A percentile compares a stretch with the other conserved stretches of the same genome.
phyloP scores from a whole-genome alignment of 805 yeast species.

The Metahyphopichia silvanorum region DNA sequence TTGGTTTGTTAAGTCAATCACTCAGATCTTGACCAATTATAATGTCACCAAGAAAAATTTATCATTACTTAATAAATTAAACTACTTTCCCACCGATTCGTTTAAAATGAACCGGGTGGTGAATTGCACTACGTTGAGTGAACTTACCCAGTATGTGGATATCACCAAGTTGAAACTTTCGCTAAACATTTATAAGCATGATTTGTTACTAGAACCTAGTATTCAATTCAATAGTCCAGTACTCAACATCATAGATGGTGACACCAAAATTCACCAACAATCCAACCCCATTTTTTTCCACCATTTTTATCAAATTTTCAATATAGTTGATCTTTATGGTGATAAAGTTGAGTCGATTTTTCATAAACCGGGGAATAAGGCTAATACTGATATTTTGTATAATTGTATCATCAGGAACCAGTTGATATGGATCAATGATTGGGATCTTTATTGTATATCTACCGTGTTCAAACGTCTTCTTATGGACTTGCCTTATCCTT shows the following conservation, averaged over 20 bases:
- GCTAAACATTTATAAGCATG: conserved; percentile 68
- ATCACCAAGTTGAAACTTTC: conserved; percentile 75
- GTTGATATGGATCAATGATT: conserved; percentile 50
- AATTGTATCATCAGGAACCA: conserved; percentile 55
- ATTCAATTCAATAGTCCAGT: conserved; percentile 7
- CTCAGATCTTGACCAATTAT: conserved; percentile 67
- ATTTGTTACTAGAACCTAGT: conserved; percentile 48
- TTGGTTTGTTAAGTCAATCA: conserved; percentile 79
- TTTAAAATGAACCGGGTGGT: conserved; percentile 25
- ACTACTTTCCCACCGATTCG: conserved; percentile 6
- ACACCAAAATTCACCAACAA: conserved; percentile 13
- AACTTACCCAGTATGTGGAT: conserved; percentile 60
- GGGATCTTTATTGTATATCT: conserved; percentile 52
- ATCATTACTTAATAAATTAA: conserved; percentile 20
- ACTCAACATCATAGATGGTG: conserved; percentile 17
- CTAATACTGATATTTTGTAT: conserved; percentile 41
- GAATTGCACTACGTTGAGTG: conserved; percentile 50
- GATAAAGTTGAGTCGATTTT: conserved; percentile 45
- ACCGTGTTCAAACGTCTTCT: conserved; percentile 46
- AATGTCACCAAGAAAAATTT: conserved; percentile 30
- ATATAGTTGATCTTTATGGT: conserved; percentile 44
- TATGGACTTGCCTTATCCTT: conserved; percentile 49
- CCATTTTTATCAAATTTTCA: conserved; percentile 51
- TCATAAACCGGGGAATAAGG: conserved; percentile 55
- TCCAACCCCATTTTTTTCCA: conserved; percentile 23